Conservation (phyloP, 2,329 filamentous ascomycete genomes). For the Furcasterigmium furcatum region DNA sequence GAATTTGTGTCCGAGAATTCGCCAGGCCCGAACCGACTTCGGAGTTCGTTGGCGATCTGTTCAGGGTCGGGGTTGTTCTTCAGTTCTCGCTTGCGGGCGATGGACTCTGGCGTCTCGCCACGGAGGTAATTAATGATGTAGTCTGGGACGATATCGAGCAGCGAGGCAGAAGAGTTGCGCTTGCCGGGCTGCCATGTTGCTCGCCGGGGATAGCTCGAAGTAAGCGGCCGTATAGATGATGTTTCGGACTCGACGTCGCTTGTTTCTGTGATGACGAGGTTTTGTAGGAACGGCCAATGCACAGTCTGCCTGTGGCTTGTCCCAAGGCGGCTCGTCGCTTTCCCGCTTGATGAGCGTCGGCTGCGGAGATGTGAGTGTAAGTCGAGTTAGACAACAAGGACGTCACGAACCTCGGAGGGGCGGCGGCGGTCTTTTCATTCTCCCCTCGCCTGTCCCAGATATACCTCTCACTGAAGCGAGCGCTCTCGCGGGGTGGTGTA, state of each 20-base stretch:
- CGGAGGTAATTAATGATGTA: conserved; percentile 54
- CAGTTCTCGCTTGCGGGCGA: conserved; percentile 41
- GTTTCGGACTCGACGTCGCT: conserved; percentile 9
- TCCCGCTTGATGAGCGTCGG: conserved; percentile 3
- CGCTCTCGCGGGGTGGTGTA: not conserved
- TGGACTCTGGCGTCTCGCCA: conserved; percentile 50
- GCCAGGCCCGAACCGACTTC: not conserved
- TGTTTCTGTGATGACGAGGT: conserved; percentile 5
- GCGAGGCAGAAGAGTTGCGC: conserved; percentile 9
- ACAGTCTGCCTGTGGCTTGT: conserved; percentile 14
- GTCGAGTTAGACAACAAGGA: no score
- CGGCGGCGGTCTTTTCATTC: not conserved
- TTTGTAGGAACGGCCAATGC: conserved; percentile 13
- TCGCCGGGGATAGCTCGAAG: conserved; percentile 6
- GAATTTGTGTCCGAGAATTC: conserved; percentile 10
- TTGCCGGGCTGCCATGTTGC: conserved; percentile 13
- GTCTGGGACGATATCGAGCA: conserved; percentile 42
- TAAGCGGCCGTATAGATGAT: conserved; percentile 9
- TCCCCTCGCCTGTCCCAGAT: not conserved
- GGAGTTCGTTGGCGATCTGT: conserved; percentile 17
- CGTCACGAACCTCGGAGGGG: not conserved
- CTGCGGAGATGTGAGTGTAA: not conserved
- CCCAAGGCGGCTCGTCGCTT: conserved; percentile 1
- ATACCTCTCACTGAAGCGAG: not conserved
- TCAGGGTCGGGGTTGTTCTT: conserved; percentile 22